Conservation (phyloP, 352 stramenopile genomes). For the Pythium rhizo-oryzae region DNA sequence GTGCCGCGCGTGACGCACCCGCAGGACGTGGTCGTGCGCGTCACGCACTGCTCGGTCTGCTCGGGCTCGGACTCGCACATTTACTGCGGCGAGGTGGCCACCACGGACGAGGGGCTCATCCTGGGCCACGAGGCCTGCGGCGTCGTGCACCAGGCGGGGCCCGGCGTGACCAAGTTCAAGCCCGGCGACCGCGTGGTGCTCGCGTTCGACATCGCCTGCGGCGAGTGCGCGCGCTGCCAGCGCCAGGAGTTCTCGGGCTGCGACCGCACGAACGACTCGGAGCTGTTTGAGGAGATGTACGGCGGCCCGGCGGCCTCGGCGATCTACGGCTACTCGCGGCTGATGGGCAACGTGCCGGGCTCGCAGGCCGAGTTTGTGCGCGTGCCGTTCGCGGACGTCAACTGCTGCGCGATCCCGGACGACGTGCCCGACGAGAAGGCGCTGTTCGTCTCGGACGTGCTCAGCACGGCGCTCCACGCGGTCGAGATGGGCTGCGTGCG, state of each 20-base stretch:
- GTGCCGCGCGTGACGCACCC: slow-evolving; percentile 37
- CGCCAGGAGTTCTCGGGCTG: slow-evolving; percentile 62
- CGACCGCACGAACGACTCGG: slow-evolving; percentile 74
- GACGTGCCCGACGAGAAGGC: slow-evolving; percentile 64
- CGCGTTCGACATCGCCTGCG: too few relatives aligned
- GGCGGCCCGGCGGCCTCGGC: slow-evolving; percentile 64
- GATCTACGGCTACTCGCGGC: slow-evolving; percentile 54
- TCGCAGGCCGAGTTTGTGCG: slow-evolving; percentile 76
- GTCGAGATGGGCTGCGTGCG: slow-evolving; percentile 57
- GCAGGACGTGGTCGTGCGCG: slow-evolving; percentile 61
- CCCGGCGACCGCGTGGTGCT: too few relatives aligned
- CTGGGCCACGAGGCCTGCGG: slow-evolving; percentile 75
- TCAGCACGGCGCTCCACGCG: slow-evolving; percentile 57
- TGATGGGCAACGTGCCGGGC: slow-evolving; percentile 64
- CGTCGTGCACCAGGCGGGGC: slow-evolving; percentile 53
- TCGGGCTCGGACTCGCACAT: slow-evolving; percentile 48
- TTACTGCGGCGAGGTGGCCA: slow-evolving; percentile 35
- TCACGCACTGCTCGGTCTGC: slow-evolving; percentile 58
- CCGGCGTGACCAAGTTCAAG: slow-evolving; percentile 54
- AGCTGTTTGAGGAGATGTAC: slow-evolving; percentile 63
- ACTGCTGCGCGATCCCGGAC: slow-evolving; percentile 66
- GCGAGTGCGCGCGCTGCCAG: slow-evolving; percentile 65
- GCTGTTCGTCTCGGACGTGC: slow-evolving; percentile 65
- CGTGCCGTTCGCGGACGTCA: slow-evolving; percentile 71
- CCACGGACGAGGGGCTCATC: slow-evolving; percentile 63